These are phyloP conservation scores for Cylindrodendrum hubeiense DNA, from an alignment of 2,329 filamentous ascomycete genomes.

Conservation along the genomic window DNA sequence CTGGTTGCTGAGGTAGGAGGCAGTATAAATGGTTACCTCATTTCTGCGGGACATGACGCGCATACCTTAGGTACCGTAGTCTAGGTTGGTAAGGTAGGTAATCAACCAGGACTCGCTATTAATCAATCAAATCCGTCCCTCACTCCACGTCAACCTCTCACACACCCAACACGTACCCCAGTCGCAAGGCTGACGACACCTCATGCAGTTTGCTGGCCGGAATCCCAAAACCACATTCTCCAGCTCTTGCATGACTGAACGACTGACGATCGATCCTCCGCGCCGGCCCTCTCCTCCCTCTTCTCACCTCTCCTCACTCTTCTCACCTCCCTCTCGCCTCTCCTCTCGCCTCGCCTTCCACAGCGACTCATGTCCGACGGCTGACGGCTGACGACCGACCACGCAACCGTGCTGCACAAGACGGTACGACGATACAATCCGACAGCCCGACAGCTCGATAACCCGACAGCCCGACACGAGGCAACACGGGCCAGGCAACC, in stretches of 20 bases:
- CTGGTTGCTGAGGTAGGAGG: background rate
- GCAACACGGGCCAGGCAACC: background rate
- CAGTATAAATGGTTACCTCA: background rate
- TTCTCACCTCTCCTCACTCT: background rate
- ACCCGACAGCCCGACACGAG: background rate
- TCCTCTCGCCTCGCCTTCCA: background rate
- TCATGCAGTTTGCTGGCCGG: conserved; percentile 10
- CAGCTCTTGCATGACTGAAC: conserved; percentile 1
- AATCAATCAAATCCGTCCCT: background rate
- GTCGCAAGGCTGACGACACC: conserved; percentile 25
- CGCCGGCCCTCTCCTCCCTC: background rate
- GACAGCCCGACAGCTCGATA: background rate
- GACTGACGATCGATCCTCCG: background rate
- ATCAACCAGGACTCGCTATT: background rate
- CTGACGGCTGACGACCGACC: background rate
- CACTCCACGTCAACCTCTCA: conserved; percentile 24
- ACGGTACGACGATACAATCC: background rate
- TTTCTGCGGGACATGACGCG: conserved; percentile 5
- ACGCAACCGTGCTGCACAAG: background rate
- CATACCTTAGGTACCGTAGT: conserved; percentile 4
- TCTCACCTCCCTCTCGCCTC: background rate
- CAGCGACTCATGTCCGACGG: background rate
- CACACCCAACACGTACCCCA: conserved; percentile 4
- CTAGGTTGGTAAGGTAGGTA: no score
- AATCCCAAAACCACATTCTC: background rate